Conservation (phyloP, 208 protist species). For the Porcisia hertigi region DNA sequence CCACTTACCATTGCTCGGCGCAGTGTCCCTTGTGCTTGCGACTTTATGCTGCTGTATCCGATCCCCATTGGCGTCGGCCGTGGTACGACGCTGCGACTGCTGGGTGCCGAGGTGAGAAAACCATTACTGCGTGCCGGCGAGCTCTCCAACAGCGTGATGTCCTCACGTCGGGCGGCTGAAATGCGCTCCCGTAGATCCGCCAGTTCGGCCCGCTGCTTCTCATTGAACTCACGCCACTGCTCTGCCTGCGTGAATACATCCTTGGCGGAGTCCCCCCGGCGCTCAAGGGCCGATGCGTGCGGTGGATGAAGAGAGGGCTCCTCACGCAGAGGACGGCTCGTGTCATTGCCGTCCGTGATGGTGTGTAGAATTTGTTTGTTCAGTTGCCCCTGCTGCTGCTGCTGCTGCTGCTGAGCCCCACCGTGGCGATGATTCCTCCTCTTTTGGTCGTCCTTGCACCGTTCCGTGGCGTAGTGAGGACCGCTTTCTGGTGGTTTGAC, state of each 20-base stretch:
- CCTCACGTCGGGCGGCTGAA: constrained; percentile 37
- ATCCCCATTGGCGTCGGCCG: constrained; percentile 4
- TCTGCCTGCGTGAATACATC: constrained; percentile 19
- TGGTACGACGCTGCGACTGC: not conserved
- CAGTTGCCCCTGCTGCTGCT: not conserved
- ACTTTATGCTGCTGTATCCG: constrained; percentile 3
- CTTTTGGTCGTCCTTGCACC: constrained; percentile 8
- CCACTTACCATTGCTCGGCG: not conserved
- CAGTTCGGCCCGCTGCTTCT: constrained; percentile 54
- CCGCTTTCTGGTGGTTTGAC: not conserved
- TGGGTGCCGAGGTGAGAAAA: not conserved
- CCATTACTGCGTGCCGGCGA: not conserved
- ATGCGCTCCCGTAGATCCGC: constrained; percentile 38
- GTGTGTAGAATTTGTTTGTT: not conserved
- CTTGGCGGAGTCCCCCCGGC: not conserved
- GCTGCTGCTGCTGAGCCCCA: not conserved
- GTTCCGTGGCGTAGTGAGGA: not conserved
- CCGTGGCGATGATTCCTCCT: constrained; percentile 13
- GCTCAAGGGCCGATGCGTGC: not conserved
- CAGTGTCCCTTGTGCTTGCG: not conserved
- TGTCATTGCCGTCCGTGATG: not conserved
- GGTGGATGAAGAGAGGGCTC: not conserved
- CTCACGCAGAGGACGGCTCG: not conserved
- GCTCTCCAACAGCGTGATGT: constrained; percentile 30
- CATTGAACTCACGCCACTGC: constrained; percentile 60